A percentile compares a stretch with the other conserved stretches of the same genome.
Evolutionary conservation across 2,329 filamentous ascomycete species (phyloP).

Genomic region (Colletotrichum cereale): DNA sequence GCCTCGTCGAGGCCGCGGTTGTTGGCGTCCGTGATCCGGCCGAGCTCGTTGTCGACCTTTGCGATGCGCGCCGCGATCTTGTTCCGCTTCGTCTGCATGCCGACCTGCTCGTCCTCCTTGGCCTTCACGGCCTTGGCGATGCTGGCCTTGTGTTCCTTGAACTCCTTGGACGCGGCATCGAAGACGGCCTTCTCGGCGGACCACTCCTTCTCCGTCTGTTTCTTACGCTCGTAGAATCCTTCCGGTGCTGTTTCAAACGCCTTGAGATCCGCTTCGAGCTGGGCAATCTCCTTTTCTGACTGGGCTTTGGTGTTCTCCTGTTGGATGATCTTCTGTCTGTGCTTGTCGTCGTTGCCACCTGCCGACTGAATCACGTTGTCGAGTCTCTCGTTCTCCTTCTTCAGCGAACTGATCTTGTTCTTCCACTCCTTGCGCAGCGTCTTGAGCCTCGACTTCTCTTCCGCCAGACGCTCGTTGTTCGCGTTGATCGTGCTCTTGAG

Average conservation of each 20-base stretch:
- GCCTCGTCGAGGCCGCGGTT: conserved; percentile 73
- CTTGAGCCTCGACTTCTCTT: conserved; percentile 78
- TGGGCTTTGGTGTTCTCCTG: conserved; percentile 80
- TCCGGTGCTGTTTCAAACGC: conserved; percentile 73
- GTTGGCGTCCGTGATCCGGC: conserved; percentile 78
- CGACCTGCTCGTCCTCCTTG: conserved; percentile 73
- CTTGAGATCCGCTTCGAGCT: conserved; percentile 71
- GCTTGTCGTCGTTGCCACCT: conserved; percentile 81
- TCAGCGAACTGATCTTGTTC: conserved; percentile 73
- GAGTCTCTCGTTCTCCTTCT: conserved; percentile 80
- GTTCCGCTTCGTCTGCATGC: conserved; percentile 76
- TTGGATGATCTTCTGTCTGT: conserved; percentile 80
- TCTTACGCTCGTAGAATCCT: conserved; percentile 70
- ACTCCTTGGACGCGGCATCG: conserved; percentile 66
- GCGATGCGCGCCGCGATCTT: conserved; percentile 78
- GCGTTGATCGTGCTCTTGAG: conserved; percentile 81
- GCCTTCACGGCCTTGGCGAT: conserved; percentile 73
- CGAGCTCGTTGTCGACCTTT: conserved; percentile 80
- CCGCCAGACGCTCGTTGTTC: conserved; percentile 76
- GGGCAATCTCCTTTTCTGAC: conserved; percentile 67
- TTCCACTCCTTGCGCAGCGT: conserved; percentile 81
- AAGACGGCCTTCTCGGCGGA: conserved; percentile 70
- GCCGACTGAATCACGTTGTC: conserved; percentile 75
- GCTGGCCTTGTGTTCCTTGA: conserved; percentile 70
- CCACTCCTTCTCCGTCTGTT: conserved; percentile 64